These are phyloP conservation scores for Lophium mytilinum DNA, from an alignment of 495 filamentous ascomycete genomes.

Conservation along the genomic window DNA sequence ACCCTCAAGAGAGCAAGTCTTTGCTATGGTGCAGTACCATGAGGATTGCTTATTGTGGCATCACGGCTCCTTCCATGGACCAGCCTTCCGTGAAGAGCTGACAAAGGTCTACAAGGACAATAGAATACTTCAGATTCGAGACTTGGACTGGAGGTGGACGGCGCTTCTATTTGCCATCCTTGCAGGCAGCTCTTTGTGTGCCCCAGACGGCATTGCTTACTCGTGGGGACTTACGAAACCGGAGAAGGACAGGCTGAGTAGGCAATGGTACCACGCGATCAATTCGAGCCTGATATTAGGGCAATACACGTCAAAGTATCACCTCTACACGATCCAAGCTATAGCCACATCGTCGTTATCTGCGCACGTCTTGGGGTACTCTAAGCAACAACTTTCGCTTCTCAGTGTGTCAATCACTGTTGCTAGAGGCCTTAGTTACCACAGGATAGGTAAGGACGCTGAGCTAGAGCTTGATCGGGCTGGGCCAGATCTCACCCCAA, in stretches of 20 bases:
- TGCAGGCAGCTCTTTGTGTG: constrained; percentile 34
- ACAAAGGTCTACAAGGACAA: constrained; percentile 29
- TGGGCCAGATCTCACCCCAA: constrained; percentile 31
- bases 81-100: constrained; percentile 28
- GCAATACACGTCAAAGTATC: constrained; percentile 31
- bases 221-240: constrained; percentile 34
- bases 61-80: constrained; percentile 35
- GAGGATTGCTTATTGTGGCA: constrained; percentile 36
- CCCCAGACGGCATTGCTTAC: constrained; percentile 24
- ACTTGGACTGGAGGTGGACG: constrained; percentile 35
- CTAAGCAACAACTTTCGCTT: constrained; percentile 11
- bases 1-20: constrained; percentile 28
- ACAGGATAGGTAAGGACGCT: constrained; percentile 30
- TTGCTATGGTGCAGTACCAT: constrained; percentile 35
- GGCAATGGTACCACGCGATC: constrained; percentile 35
- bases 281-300: constrained; percentile 34
- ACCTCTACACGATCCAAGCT: constrained; percentile 40
- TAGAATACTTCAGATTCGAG: constrained; percentile 18
- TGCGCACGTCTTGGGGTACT: constrained; percentile 42
- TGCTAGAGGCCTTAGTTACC: constrained; percentile 14
- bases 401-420: constrained; percentile 9
- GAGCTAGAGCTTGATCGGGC: constrained; percentile 37
- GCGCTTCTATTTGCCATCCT: constrained; percentile 38
- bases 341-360: constrained; percentile 40
- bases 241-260: constrained; percentile 31